A percentile compares a stretch with the other conserved stretches of the same genome.
These are phyloP conservation scores for Oxytropis ochrocephala DNA, from an alignment of 306 rosid species.

Conservation along the genomic window DNA sequence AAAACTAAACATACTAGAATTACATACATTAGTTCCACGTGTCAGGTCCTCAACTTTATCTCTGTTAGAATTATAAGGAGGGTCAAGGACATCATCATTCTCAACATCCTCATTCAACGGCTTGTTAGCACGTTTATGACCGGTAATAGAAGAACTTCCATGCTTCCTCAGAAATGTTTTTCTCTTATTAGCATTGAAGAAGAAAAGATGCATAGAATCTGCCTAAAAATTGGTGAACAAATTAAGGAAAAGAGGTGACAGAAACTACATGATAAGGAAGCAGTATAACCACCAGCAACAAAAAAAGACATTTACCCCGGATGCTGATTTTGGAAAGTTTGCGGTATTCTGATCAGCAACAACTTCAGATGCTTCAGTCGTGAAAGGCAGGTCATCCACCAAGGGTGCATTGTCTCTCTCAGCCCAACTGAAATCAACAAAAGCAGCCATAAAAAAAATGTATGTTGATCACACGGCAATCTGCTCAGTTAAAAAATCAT, in stretches of 20 bases:
- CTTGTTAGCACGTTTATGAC: conserved; percentile 31
- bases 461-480: too few relatives aligned
- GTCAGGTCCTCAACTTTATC: conserved; percentile 34
- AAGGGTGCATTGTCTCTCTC: too few relatives aligned
- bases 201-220: background rate
- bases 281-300: background rate
- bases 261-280: background rate
- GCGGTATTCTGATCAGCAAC: too few relatives aligned
- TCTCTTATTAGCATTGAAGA: conserved; percentile 14
- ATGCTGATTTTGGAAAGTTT: too few relatives aligned
- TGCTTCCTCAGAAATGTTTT: conserved; percentile 26
- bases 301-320: too few relatives aligned
- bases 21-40: conserved; percentile 45
- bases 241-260: conserved; percentile 1
- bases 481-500: too few relatives aligned
- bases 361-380: too few relatives aligned
- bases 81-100: conserved; percentile 30
- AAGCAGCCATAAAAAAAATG: too few relatives aligned
- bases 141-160: conserved; percentile 18
- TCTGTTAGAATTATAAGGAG: conserved; percentile 23
- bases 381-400: too few relatives aligned
- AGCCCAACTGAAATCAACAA: too few relatives aligned
- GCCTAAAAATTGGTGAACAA: conserved; percentile 29
- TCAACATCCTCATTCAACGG: conserved; percentile 26
- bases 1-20: conserved; percentile 15